phyloP scores from a whole-genome alignment of 768 basidiomycete species.

The Tulasnella sp. region DNA sequence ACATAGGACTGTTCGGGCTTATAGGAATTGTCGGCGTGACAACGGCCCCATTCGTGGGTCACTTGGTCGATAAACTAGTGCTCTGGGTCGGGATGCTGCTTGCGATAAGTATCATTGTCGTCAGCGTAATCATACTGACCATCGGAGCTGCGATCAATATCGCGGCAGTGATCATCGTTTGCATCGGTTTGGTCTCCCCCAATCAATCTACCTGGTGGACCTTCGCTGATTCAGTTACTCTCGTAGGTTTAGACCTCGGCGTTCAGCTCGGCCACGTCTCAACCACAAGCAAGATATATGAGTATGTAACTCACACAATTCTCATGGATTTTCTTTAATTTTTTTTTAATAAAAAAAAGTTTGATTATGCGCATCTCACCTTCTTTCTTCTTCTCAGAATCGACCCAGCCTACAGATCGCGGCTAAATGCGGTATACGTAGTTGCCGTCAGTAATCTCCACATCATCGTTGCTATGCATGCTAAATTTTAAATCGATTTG shows the following conservation, averaged over 20 bases:
- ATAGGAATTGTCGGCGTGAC: constrained; percentile 53
- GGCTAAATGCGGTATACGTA: constrained; percentile 67
- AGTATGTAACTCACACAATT: too few species aligned
- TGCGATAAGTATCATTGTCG: constrained; percentile 36
- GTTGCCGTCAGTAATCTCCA: constrained; percentile 40
- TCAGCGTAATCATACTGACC: constrained; percentile 52
- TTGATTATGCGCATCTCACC: neutral
- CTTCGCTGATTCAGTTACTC: neutral
- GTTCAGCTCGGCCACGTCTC: constrained; percentile 1
- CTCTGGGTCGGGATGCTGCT: constrained; percentile 69
- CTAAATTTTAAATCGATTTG: too few species aligned
- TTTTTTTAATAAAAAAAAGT: too few species aligned
- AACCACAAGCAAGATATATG: neutral
- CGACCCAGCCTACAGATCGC: constrained; percentile 42
- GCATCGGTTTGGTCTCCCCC: constrained; percentile 36
- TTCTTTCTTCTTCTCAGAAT: constrained; percentile 24
- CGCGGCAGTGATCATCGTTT: constrained; percentile 55
- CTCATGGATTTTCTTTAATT: too few species aligned
- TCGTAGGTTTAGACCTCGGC: neutral
- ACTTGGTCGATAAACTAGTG: constrained; percentile 53
- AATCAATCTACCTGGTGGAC: neutral
- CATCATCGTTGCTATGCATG: neutral
- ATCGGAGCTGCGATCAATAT: constrained; percentile 60
- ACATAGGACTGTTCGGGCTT: constrained; percentile 64
- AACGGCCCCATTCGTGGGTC: constrained; percentile 57